A percentile compares a stretch with the other conserved stretches of the same genome.
phyloP scores from a whole-genome alignment of 2,329 filamentous ascomycete species.

The Pseudopithomyces chartarum region DNA sequence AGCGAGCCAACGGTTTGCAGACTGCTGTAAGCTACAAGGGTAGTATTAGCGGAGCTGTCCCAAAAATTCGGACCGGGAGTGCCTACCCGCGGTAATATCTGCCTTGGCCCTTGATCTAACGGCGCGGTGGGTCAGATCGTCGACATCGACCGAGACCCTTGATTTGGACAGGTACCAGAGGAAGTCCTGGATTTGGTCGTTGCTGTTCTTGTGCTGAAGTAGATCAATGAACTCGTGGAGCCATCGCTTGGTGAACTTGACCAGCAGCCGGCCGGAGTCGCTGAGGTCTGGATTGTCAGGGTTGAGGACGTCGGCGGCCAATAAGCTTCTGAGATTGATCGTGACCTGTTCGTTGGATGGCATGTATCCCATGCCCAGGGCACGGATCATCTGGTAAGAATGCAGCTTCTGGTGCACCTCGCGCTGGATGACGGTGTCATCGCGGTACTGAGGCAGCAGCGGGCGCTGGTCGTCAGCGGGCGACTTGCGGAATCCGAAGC shows the following conservation, averaged over 20 bases:
- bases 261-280: constrained; percentile 73
- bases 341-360: constrained; percentile 86
- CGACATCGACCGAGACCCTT: constrained; percentile 69
- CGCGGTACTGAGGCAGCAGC: constrained; percentile 79
- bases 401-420: constrained; percentile 88
- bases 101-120: constrained; percentile 68
- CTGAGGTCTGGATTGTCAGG: constrained; percentile 76
- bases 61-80: constrained; percentile 6
- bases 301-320: constrained; percentile 79
- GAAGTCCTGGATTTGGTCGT: constrained; percentile 89
- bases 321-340: constrained; percentile 76
- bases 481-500: constrained; percentile 64
- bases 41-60: constrained; percentile 21
- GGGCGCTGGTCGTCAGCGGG: constrained; percentile 68
- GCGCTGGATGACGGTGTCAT: constrained; percentile 79
- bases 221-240: constrained; percentile 82
- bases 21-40: constrained; percentile 71
- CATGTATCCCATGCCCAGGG: constrained; percentile 84
- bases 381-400: constrained; percentile 87
- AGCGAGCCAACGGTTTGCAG: constrained; percentile 81
- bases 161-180: constrained; percentile 82
- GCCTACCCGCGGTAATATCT: constrained; percentile 70
- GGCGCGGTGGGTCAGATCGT: constrained; percentile 66
- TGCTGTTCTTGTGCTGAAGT: constrained; percentile 77
- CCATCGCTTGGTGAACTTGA: constrained; percentile 74